Evolutionary conservation across 176 grass and related monocot species (phyloP), one percentile per base, ranked within the genome.

Genomic region (Carex kokanica): DNA sequence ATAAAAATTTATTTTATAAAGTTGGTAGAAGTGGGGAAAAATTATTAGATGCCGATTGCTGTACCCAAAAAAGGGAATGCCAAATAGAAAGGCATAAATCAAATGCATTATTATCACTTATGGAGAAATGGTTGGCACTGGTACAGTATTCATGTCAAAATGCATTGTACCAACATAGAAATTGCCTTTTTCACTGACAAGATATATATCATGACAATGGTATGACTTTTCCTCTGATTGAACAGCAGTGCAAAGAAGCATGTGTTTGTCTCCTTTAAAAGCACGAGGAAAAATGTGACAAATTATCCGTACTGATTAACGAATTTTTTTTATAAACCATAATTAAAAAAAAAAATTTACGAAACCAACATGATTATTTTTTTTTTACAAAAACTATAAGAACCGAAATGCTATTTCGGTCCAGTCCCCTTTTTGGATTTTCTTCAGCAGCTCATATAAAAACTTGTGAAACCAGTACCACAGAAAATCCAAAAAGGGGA

Each of bases 161-260:
- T 74, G 41, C 70, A 51, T 14, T 11, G 4, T 51, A 20, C 9
- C 70, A 74, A 51, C 70, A 52, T 74, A 52, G 43, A 14, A 52
- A 51, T 59, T 47, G 43, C 11, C 20, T 20, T 40, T 60, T 12
- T 60, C 18, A 59, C 32, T 36, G 54, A 61, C 57, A 41, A 81
- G 57, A 81, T 62, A 23, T 63, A 47, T 81, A 4, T 25, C 7
- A 63, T 62, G 78, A 63, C 18, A 81, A 40, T 15, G 64, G 34
- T 47, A 13, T 63, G 32, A 64, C n/a, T 63, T 62, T 64, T 80
- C 56, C 10, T 81, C 53, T 81, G 40, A 81, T 25, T 64, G 14
- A 63, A 25, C 32, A 8, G 14, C 40, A 24, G 32, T 47, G 18
- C 67, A 72, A n/a, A 72, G 67, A 72, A 25, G 34, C 14, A 72